These are phyloP conservation scores for Calocybe indica DNA, from an alignment of 768 basidiomycete species.

Conservation along the genomic window DNA sequence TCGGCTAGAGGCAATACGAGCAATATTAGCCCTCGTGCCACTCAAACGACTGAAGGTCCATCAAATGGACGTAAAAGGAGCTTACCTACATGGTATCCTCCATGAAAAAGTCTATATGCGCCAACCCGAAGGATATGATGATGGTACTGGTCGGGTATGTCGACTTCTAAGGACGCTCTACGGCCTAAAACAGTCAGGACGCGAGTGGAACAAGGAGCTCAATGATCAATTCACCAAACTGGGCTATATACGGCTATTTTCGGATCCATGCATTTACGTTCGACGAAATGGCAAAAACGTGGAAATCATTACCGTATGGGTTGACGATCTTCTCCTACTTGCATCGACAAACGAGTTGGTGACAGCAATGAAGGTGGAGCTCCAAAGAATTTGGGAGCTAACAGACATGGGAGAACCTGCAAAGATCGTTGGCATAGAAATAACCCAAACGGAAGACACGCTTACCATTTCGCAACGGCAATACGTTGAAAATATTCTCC, in stretches of 20 bases:
- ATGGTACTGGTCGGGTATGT: constrained; percentile 10
- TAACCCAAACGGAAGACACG: too few relatives aligned
- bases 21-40: constrained; percentile 20
- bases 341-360: constrained; percentile 10
- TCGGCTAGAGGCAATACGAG: constrained; percentile 9
- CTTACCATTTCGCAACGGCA: too few relatives aligned
- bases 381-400: constrained; percentile 20
- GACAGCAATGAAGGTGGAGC: constrained; percentile 12
- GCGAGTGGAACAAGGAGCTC: too few relatives aligned
- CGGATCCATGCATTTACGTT: too few relatives aligned
- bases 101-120: constrained; percentile 9
- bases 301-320: constrained; percentile 16
- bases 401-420: too few relatives aligned
- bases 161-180: constrained; percentile 4
- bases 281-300: neutral
- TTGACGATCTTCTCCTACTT: constrained; percentile 28
- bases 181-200: too few relatives aligned
- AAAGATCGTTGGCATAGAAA: too few relatives aligned
- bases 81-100: constrained; percentile 15
- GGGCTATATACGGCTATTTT: too few relatives aligned
- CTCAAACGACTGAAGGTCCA: constrained; percentile 11
- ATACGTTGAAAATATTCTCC: too few relatives aligned
- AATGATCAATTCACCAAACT: too few relatives aligned
- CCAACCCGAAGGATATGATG: constrained; percentile 12
- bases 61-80: constrained; percentile 14